phyloP scores from a whole-genome alignment of 306 rosid genomes.

The Glycine tomentella region DNA sequence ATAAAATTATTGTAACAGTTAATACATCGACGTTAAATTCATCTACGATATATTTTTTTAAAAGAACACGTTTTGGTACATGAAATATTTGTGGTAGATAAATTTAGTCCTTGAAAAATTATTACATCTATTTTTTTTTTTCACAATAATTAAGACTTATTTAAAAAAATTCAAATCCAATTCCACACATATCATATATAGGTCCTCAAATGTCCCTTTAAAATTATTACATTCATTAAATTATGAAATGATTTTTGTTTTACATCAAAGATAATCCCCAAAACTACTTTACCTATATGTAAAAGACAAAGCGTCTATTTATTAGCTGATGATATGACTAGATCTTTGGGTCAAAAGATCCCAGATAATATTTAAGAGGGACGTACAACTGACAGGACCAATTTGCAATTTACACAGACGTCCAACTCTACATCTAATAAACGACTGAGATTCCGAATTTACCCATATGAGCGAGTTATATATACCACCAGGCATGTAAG shows the following conservation, averaged over 20 bases:
- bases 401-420: conserved; percentile 47
- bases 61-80: no score
- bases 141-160: no score
- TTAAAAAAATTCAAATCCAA: no score
- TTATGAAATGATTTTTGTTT: not conserved
- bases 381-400: conserved; percentile 26
- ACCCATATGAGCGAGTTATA: not conserved
- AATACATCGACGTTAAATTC: no score
- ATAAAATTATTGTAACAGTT: no score
- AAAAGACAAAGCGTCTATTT: conserved; percentile 14
- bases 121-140: not conserved
- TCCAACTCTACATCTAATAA: conserved; percentile 28
- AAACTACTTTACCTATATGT: not conserved
- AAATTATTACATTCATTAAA: not conserved
- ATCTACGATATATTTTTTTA: no score
- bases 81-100: not conserved
- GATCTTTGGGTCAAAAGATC: conserved; percentile 21
- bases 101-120: not conserved
- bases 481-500: not conserved
- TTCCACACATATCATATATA: no score
- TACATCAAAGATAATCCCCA: not conserved
- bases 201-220: no score
- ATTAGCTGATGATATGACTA: conserved; percentile 30
- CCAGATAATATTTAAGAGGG: conserved; percentile 48
- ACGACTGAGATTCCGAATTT: conserved; percentile 15